A percentile compares a stretch with the other conserved stretches of the same genome.
phyloP scores from a whole-genome alignment of 176 grass and related monocot genomes.

The Juncus inflexus region DNA sequence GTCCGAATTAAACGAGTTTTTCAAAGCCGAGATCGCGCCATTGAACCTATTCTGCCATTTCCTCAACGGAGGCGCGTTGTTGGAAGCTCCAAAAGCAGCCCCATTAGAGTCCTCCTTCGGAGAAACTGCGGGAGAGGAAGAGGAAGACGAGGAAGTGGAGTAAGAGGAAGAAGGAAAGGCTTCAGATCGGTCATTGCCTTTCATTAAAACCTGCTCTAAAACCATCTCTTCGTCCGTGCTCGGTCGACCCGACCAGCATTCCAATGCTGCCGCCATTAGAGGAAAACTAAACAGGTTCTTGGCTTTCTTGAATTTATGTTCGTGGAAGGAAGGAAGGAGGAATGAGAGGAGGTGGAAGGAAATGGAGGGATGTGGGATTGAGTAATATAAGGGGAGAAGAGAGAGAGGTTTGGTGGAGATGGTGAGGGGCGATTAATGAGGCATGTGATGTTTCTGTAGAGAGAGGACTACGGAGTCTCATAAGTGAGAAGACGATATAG shows the following conservation, averaged over 20 bases:
- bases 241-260: conserved; percentile 97
- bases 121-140: conserved; percentile 20
- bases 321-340: not conserved
- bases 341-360: too few relatives aligned
- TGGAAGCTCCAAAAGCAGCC: conserved; percentile 8
- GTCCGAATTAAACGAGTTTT: conserved; percentile 79
- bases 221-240: conserved; percentile 98
- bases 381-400: not conserved
- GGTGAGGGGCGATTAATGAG: conserved; percentile 15
- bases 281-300: conserved; percentile 3
- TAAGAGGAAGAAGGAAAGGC: conserved; percentile 47
- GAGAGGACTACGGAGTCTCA: not conserved
- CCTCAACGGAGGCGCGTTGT: conserved; percentile 35
- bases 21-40: conserved; percentile 81
- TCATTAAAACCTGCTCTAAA: conserved; percentile 94
- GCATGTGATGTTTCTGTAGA: conserved; percentile 31
- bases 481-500: not conserved
- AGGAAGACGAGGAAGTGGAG: conserved; percentile 33
- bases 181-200: conserved; percentile 68
- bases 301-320: conserved; percentile 18
- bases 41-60: conserved; percentile 95
- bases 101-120: conserved; percentile 6
- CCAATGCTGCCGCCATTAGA: conserved; percentile 83
- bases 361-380: too few relatives aligned
- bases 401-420: not conserved